These are phyloP conservation scores for Tulasnella sp. DNA, from an alignment of 768 basidiomycete genomes.

Conservation along the genomic window DNA sequence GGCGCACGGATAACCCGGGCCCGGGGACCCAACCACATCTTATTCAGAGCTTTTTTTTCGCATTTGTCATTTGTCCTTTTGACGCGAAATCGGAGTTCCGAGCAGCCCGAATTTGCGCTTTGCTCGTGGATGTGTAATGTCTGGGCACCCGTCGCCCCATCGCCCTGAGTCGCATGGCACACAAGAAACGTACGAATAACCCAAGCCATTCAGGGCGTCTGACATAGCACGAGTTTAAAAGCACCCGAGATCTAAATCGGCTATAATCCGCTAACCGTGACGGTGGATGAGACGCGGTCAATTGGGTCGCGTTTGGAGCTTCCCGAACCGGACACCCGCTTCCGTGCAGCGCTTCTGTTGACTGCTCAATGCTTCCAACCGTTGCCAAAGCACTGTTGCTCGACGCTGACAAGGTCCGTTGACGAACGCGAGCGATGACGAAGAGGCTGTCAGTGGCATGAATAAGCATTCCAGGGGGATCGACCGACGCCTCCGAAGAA, in stretches of 20 bases:
- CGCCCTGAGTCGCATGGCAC: background rate
- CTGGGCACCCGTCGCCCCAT: background rate
- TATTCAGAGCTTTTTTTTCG: background rate
- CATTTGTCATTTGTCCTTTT: slow-evolving; percentile 8
- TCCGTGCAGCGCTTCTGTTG: background rate
- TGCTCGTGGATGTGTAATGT: background rate
- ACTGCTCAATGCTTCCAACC: background rate
- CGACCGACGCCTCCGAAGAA: background rate
- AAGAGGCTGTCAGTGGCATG: slow-evolving; percentile 7
- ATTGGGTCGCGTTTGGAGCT: background rate
- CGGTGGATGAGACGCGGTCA: background rate
- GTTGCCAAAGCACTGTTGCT: background rate
- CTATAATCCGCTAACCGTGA: background rate
- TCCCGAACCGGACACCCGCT: background rate
- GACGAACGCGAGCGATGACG: background rate
- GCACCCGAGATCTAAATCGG: background rate
- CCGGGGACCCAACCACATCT: background rate
- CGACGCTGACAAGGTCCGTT: background rate
- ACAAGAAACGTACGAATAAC: background rate
- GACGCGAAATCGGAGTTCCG: slow-evolving; percentile 1
- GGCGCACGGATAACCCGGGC: background rate
- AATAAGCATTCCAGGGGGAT: slow-evolving; percentile 13
- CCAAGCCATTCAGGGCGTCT: background rate
- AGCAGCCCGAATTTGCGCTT: background rate
- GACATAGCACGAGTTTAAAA: background rate